These are phyloP conservation scores for Carex littledalei DNA, from an alignment of 176 grass and related monocot species.

Conservation along the genomic window DNA sequence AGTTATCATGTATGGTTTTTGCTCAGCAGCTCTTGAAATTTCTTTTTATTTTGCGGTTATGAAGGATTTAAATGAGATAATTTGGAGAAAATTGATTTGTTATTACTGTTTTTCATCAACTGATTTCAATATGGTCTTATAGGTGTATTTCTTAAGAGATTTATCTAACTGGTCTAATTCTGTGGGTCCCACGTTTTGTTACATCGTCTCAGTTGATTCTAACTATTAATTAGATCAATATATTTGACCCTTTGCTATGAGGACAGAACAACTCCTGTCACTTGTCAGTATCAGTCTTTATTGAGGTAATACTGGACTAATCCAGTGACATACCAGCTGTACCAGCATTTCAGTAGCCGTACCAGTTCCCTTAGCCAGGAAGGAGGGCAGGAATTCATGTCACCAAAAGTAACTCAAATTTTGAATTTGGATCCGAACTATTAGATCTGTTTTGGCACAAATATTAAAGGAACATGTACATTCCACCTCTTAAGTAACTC, in stretches of 20 bases:
- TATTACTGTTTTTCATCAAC: neutral
- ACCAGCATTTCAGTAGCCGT: neutral
- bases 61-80: neutral
- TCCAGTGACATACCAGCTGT: neutral
- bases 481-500: no score
- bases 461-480: no score
- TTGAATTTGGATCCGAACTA: no score
- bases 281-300: neutral
- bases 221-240: neutral
- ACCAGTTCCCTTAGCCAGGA: neutral
- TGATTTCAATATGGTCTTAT: neutral
- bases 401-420: no score
- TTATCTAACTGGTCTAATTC: neutral
- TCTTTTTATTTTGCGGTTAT: neutral
- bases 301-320: neutral
- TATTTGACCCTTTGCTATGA: neutral
- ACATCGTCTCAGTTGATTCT: neutral
- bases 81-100: neutral
- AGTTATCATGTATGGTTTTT: constrained; percentile 1
- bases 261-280: neutral
- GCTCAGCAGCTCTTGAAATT: neutral
- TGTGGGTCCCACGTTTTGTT: neutral
- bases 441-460: no score
- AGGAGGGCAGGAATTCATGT: no score
- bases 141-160: neutral